A percentile compares a stretch with the other conserved stretches of the same genome.
phyloP scores from a whole-genome alignment of 1,139 yeast genomes.

The Zygosaccharomyces pseudobailii region DNA sequence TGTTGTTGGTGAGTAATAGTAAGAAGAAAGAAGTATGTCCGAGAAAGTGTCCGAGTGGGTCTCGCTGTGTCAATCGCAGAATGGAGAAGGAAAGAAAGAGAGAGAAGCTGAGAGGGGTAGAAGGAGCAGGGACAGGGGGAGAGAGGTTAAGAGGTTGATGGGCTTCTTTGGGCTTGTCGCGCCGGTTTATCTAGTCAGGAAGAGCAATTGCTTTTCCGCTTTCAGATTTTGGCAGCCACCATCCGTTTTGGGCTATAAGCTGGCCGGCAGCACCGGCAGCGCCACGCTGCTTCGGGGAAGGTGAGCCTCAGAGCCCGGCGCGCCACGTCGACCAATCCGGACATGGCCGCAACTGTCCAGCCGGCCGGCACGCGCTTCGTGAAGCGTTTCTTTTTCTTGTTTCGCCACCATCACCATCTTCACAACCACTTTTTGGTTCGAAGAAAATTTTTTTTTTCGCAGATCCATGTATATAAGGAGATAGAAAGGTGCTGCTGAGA shows the following conservation, averaged over 20 bases:
- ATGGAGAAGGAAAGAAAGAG: not conserved
- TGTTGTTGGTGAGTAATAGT: too few relatives aligned
- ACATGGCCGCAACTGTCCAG: not conserved
- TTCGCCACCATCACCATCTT: not conserved
- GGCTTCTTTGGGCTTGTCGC: not conserved
- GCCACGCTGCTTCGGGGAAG: not conserved
- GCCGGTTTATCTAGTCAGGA: not conserved
- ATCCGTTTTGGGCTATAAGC: not conserved
- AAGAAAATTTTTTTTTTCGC: constrained; percentile 1
- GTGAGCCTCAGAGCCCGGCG: not conserved
- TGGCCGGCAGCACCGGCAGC: not conserved
- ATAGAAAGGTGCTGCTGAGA: not conserved
- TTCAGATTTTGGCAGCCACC: not conserved
- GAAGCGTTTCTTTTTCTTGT: not conserved
- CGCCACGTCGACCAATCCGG: not conserved
- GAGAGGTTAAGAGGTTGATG: too few relatives aligned
- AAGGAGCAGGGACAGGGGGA: too few relatives aligned
- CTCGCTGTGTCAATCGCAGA: not conserved
- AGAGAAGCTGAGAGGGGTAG: not conserved
- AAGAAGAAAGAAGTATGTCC: too few relatives aligned
- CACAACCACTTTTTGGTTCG: not conserved
- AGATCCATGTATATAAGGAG: constrained; percentile 9
- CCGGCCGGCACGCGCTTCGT: not conserved
- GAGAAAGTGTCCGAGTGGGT: too few relatives aligned
- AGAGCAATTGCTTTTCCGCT: constrained; percentile 1